phyloP scores from a whole-genome alignment of 176 grass and related monocot genomes.

The Rhynchospora pubera region DNA sequence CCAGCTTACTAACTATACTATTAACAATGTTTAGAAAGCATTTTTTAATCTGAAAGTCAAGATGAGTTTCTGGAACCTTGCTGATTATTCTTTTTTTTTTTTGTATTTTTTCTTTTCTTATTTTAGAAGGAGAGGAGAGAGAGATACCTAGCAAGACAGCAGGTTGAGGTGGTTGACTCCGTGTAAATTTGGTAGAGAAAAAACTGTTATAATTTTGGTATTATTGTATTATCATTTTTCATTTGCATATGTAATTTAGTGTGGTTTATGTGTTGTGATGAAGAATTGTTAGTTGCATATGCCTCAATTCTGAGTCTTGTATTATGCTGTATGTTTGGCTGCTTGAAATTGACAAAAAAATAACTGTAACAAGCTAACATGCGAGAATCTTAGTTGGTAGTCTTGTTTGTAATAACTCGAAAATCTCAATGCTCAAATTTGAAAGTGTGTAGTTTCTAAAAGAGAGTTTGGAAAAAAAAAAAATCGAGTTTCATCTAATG shows the following conservation, averaged over 20 bases:
- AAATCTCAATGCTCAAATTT: slow-evolving; percentile 13
- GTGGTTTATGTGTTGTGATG: slow-evolving; percentile 10
- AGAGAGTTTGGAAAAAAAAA: slow-evolving; percentile 23
- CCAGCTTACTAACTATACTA: too few species aligned
- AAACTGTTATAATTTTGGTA: slow-evolving; percentile 14
- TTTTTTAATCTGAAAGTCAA: too few species aligned
- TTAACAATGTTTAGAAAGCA: too few species aligned
- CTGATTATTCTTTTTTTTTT: slow-evolving; percentile 5
- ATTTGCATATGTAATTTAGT: slow-evolving; percentile 3
- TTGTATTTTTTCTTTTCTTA: not conserved
- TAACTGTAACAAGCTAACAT: slow-evolving; percentile 54
- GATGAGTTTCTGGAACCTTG: not conserved
- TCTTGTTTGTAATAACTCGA: slow-evolving; percentile 38
- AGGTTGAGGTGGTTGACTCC: slow-evolving; percentile 76
- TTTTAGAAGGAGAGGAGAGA: slow-evolving; percentile 89
- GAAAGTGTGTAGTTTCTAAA: slow-evolving; percentile 20
- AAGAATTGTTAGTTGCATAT: slow-evolving; percentile 3
- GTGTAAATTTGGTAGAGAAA: slow-evolving; percentile 43
- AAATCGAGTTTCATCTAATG: not conserved
- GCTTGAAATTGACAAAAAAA: slow-evolving; percentile 4
- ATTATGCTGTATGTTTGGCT: slow-evolving; percentile 16
- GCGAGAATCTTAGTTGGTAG: slow-evolving; percentile 40
- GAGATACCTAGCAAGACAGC: slow-evolving; percentile 76
- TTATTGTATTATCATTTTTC: slow-evolving; percentile 21
- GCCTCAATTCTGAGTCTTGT: slow-evolving; percentile 6